phyloP scores from a whole-genome alignment of 768 basidiomycete species.

The Crepidotus variabilis region DNA sequence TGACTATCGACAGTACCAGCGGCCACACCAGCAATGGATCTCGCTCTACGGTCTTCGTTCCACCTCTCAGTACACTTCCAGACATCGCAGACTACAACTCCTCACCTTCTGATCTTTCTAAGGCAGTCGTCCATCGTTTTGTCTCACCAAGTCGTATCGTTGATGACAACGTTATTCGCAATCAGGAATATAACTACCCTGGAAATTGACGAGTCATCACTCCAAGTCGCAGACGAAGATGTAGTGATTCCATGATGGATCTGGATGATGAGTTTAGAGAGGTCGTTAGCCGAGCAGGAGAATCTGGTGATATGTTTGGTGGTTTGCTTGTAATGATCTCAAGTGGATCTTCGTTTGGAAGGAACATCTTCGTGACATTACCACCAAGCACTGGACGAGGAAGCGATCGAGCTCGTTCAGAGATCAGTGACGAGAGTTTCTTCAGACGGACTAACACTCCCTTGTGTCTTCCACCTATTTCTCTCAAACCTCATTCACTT shows the following conservation, averaged over 20 bases:
- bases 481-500: constrained; percentile 21
- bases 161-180: constrained; percentile 69
- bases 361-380: constrained; percentile 37
- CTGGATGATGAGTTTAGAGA: constrained; percentile 55
- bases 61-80: constrained; percentile 66
- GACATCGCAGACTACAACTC: constrained; percentile 63
- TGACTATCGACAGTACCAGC: constrained; percentile 44
- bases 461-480: constrained; percentile 34
- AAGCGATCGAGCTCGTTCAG: constrained; percentile 30
- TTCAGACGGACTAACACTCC: constrained; percentile 30
- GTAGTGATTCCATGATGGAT: constrained; percentile 72
- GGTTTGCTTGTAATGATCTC: constrained; percentile 69
- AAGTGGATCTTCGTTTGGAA: constrained; percentile 54
- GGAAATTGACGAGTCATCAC: constrained; percentile 76
- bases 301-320: constrained; percentile 37
- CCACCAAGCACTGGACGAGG: constrained; percentile 32
- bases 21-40: constrained; percentile 51
- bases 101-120: constrained; percentile 26
- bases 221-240: constrained; percentile 44
- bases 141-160: constrained; percentile 63
- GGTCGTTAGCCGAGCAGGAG: constrained; percentile 42
- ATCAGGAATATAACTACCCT: constrained; percentile 64
- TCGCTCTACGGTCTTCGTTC: constrained; percentile 73
- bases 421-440: constrained; percentile 40
- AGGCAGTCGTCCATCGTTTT: constrained; percentile 45